Conservation (phyloP, 441 rosid genomes). For the Cnidoscolus chayamansa region DNA sequence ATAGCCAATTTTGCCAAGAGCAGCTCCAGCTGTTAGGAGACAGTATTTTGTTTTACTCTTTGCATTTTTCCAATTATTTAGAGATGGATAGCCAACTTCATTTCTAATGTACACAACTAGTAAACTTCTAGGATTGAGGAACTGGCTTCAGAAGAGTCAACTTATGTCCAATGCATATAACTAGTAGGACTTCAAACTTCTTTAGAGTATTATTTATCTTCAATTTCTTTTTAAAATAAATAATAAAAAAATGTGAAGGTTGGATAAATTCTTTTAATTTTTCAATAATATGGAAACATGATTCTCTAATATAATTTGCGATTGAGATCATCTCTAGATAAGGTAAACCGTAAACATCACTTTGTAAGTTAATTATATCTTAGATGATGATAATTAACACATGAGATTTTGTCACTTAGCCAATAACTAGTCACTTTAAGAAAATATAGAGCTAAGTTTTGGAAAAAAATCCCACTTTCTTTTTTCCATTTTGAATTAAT, state of each 20-base stretch:
- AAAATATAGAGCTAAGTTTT: not conserved
- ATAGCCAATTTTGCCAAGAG: not conserved
- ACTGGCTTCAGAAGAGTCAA: not conserved
- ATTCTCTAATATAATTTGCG: not conserved
- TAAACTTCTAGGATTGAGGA: not conserved
- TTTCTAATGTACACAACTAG: not conserved
- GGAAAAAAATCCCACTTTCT: not conserved
- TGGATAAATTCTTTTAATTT: too few relatives aligned
- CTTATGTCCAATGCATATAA: not conserved
- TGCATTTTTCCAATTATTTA: not conserved
- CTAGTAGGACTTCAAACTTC: not conserved
- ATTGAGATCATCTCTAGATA: not conserved
- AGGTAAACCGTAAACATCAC: not conserved
- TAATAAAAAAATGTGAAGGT: not conserved
- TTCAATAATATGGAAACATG: not conserved
- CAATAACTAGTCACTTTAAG: not conserved
- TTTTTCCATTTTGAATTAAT: not conserved
- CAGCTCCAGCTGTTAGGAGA: not conserved
- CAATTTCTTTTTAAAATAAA: not conserved
- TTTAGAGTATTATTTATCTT: not conserved
- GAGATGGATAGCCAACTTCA: not conserved
- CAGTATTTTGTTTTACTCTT: not conserved
- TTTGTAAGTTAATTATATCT: not conserved
- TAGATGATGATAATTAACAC: not conserved
- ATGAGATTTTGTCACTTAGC: not conserved